Conservation (phyloP, 768 basidiomycete species). For the Termitomyces sp. region DNA sequence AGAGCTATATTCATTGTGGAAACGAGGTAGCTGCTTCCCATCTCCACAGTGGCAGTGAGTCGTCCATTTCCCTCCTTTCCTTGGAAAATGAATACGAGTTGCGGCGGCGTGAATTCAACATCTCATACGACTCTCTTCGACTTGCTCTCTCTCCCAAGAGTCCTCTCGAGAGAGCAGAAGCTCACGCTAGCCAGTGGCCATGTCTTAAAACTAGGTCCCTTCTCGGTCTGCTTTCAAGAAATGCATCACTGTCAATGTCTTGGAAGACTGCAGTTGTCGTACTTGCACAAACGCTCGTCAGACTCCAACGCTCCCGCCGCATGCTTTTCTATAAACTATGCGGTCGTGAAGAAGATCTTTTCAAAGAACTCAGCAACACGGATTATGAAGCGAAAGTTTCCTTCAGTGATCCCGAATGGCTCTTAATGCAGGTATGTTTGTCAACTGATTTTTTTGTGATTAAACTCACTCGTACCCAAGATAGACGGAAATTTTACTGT, state of each 20-base stretch:
- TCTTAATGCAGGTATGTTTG: constrained; percentile 36
- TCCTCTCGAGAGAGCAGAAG: constrained; percentile 5
- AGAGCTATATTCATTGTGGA: neutral
- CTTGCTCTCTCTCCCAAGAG: constrained; percentile 1
- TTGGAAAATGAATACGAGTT: constrained; percentile 1
- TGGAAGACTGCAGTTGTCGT: constrained; percentile 29
- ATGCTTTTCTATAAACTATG: constrained; percentile 2
- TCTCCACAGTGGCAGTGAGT: neutral
- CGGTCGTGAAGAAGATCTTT: constrained; percentile 26
- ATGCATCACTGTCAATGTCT: constrained; percentile 8
- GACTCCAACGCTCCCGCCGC: constrained; percentile 22
- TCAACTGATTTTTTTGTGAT: neutral
- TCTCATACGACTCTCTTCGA: neutral
- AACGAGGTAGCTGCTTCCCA: neutral
- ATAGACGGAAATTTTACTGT: constrained; percentile 24
- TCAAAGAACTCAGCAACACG: constrained; percentile 22
- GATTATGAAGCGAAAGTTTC: constrained; percentile 5
- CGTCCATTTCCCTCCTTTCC: neutral
- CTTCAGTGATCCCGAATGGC: constrained; percentile 34
- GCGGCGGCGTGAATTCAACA: neutral
- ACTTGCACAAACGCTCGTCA: constrained; percentile 26
- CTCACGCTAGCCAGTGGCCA: constrained; percentile 32
- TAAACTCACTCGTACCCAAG: neutral
- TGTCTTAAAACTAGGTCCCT: constrained; percentile 26
- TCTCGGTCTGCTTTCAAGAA: constrained; percentile 25